Evolutionary conservation across 2,329 filamentous ascomycete genomes (phyloP).

Genomic region (Stachybotrys chartarum): DNA sequence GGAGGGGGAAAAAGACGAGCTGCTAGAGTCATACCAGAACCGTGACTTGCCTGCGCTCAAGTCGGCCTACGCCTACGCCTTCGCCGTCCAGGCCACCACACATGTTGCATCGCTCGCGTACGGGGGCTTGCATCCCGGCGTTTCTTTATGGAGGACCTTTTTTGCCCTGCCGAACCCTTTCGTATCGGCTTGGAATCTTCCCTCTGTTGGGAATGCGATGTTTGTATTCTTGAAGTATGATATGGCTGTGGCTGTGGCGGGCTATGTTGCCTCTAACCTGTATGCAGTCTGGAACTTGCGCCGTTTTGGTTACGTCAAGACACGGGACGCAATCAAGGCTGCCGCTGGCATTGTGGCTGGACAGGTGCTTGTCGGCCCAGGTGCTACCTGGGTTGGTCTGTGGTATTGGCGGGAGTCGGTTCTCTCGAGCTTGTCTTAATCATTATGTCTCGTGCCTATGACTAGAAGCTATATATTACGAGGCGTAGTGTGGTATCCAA

Average conservation of each 20-base stretch:
- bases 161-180: not conserved
- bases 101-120: not conserved
- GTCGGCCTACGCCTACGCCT: constrained; percentile 1
- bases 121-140: not conserved
- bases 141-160: not conserved
- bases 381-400: constrained; percentile 12
- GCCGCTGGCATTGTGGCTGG: constrained; percentile 2
- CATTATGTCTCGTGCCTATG: no score
- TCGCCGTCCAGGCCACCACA: not conserved
- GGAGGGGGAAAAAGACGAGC: not conserved
- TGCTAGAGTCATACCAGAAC: not conserved
- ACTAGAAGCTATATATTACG: no score
- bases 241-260: not conserved
- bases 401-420: constrained; percentile 15
- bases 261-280: constrained; percentile 1
- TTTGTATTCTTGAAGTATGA: not conserved
- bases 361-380: constrained; percentile 10
- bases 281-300: constrained; percentile 15
- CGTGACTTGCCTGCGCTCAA: not conserved
- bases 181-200: not conserved
- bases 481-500: no score
- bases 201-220: not conserved
- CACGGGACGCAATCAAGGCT: constrained; percentile 1
- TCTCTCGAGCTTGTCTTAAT: not conserved
- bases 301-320: constrained; percentile 12